phyloP scores from a whole-genome alignment of 352 stramenopile genomes.

The Phytophthora ramorum region DNA sequence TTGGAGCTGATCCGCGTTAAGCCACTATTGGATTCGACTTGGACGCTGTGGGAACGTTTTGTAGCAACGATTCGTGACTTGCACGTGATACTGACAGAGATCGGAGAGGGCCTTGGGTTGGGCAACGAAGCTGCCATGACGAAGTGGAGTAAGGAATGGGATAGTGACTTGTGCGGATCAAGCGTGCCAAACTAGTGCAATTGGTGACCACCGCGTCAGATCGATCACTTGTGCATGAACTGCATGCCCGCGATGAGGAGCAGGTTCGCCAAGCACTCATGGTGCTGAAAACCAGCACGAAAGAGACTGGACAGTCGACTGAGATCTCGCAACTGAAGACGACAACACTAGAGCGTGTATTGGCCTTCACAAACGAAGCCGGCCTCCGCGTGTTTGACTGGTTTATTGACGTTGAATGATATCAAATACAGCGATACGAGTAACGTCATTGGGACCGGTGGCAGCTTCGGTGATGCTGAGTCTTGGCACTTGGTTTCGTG shows the following conservation, averaged over 20 bases:
- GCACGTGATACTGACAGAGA: neutral
- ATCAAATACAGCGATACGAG: neutral
- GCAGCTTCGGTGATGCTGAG: neutral
- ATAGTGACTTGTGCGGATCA: neutral
- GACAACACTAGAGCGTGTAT: neutral
- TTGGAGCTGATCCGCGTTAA: neutral
- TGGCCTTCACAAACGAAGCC: neutral
- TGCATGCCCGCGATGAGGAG: neutral
- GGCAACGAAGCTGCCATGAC: neutral
- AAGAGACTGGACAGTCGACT: neutral
- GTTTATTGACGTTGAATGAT: neutral
- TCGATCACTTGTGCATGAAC: neutral
- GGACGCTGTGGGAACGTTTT: neutral
- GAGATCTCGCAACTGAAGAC: neutral
- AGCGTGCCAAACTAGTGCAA: neutral
- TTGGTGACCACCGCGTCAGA: neutral
- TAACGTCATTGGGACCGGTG: neutral
- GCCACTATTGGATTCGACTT: neutral
- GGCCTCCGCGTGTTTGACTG: neutral
- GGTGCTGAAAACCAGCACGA: neutral
- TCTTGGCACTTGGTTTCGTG: neutral
- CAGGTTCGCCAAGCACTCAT: neutral
- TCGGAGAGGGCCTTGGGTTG: neutral
- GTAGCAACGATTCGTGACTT: neutral
- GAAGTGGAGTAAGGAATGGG: neutral